Evolutionary conservation across 768 basidiomycete genomes (phyloP), one percentile per base, ranked within the genome.

Genomic region (Boletus subparvulus): DNA sequence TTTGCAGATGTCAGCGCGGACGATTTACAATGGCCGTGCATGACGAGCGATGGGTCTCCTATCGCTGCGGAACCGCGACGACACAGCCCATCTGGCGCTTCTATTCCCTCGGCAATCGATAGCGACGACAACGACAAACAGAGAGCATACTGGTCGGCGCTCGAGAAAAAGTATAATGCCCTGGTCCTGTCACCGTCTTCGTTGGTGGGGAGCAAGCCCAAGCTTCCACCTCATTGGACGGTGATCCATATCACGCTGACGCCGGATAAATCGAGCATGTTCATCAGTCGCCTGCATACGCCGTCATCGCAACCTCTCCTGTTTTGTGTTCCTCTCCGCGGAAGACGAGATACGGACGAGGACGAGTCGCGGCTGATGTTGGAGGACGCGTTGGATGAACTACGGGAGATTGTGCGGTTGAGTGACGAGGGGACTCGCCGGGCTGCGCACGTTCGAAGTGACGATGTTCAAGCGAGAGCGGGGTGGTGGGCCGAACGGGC

Each of bases 291-390:
- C 16, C 87, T 93, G 63, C 81, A 87, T 24, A 78, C 82, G 2
- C 78, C 77, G 1, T 70, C 72, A 16, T 73, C 70, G 3, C 55
- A 73, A 9, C 90, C 94, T 0, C 75, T 98, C 26, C 78, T 98
- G 13, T 94, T 98, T 71, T 92, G 90, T 58, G 78, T 98, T 2
- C 96, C 97, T 0, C 77, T 98, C 24, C 89, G 92, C 59, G 90
- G 90, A 12, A 79, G 91, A 46, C 77, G 94, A 41, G 95, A 90
- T 40, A 76, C 84, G 19, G 86, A 84, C 19, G 86, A 86, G 10
- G 86, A 88, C 8, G 86, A 88, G 33, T 79, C 82, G 32, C 82
- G 87, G 61, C 79, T 98, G 40, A 83, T 87, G 1, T 91, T 90
- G 63, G 82, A 88, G 5, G 82, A 83, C 55, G 94, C 91, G 3